Percentiles rank a stretch among this genome's conserved stretches.
Evolutionary conservation across 768 basidiomycete genomes (phyloP).

Genomic region (Auriscalpium microsporum): DNA sequence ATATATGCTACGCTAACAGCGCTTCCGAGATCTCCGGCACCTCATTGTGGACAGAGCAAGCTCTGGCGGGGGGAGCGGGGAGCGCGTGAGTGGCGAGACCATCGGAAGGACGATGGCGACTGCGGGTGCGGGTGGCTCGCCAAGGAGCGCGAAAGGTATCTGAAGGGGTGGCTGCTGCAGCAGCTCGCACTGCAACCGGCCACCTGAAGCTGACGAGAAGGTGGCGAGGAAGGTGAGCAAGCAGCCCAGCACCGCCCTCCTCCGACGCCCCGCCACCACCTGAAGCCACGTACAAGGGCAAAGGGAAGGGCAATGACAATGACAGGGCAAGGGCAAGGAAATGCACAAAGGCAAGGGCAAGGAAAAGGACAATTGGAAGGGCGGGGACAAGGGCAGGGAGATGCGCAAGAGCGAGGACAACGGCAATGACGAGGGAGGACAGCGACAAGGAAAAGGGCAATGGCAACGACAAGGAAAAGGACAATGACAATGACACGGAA

Average conservation of each 20-base stretch:
- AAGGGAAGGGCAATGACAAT: not conserved
- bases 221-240: too few species aligned
- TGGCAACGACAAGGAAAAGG: too few species aligned
- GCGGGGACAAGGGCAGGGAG: constrained; percentile 33
- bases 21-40: constrained; percentile 45
- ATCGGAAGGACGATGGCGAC: constrained; percentile 59
- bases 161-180: constrained; percentile 42
- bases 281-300: not conserved
- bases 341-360: too few species aligned
- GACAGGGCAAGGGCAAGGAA: constrained; percentile 19
- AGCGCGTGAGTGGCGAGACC: constrained; percentile 44
- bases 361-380: constrained; percentile 21
- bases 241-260: not conserved
- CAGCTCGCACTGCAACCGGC: not conserved
- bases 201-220: too few species aligned
- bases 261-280: not conserved
- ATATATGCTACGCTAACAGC: constrained; percentile 43
- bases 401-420: too few species aligned
- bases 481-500: too few species aligned
- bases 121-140: constrained; percentile 51
- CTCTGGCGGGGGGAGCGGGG: constrained; percentile 43
- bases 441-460: too few species aligned
- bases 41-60: constrained; percentile 64
- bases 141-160: constrained; percentile 56
- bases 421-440: too few species aligned